Conservation (phyloP, 768 basidiomycete genomes). For the Mycena epipterygia region DNA sequence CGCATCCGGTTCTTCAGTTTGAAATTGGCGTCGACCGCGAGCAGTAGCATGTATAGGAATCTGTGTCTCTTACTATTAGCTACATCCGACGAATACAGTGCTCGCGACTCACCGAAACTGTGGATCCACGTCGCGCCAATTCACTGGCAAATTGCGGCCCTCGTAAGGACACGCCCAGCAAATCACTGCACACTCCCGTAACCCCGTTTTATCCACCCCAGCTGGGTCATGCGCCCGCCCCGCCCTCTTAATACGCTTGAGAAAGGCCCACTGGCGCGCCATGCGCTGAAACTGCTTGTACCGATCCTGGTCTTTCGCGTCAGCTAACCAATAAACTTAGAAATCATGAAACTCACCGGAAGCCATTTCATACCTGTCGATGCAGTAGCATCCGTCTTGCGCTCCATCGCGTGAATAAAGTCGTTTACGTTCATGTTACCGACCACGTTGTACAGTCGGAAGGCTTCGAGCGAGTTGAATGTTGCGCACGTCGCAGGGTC, state of each 20-base stretch:
- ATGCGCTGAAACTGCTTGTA: constrained; percentile 23
- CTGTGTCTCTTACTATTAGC: constrained; percentile 6
- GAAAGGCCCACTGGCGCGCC: constrained; percentile 13
- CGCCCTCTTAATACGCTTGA: constrained; percentile 3
- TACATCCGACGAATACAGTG: neutral
- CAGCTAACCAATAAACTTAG: neutral
- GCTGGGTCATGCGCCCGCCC: constrained; percentile 15
- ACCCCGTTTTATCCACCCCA: constrained; percentile 9
- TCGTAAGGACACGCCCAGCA: constrained; percentile 42
- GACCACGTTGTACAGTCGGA: constrained; percentile 30
- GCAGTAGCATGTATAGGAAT: constrained; percentile 37
- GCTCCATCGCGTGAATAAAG: constrained; percentile 12
- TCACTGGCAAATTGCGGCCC: constrained; percentile 12
- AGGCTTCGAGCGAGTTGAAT: constrained; percentile 22
- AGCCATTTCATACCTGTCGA: neutral
- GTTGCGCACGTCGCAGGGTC: constrained; percentile 32
- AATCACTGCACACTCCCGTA: constrained; percentile 28
- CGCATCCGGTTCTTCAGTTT: constrained; percentile 36
- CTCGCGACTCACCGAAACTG: neutral
- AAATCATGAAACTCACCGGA: constrained; percentile 1
- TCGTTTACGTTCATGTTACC: constrained; percentile 22
- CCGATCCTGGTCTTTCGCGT: constrained; percentile 5
- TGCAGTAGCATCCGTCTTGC: neutral
- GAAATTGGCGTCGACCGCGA: constrained; percentile 46
- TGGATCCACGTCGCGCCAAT: neutral